Conservation (phyloP, 208 protist species). For the Hexamita inflata region DNA sequence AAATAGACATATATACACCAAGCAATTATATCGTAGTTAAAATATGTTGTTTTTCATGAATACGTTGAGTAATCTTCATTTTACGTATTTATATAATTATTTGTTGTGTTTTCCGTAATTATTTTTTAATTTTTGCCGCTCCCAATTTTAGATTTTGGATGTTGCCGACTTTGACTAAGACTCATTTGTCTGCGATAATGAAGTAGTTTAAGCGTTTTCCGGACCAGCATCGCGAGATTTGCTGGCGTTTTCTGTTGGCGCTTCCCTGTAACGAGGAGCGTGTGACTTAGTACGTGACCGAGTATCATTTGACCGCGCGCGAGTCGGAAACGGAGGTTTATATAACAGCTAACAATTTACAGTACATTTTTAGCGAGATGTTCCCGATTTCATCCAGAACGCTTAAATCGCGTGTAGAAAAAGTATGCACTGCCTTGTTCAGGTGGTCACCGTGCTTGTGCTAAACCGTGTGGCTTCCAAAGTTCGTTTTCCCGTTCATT, state of each 20-base stretch:
- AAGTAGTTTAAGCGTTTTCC: too few relatives aligned
- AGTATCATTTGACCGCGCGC: not conserved
- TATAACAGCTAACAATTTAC: not conserved
- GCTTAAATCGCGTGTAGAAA: not conserved
- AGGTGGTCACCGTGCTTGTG: not conserved
- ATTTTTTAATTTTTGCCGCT: too few relatives aligned
- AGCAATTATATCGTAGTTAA: too few relatives aligned
- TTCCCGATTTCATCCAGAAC: not conserved
- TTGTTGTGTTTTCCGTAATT: too few relatives aligned
- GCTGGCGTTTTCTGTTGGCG: constrained; percentile 9
- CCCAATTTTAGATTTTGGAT: too few relatives aligned
- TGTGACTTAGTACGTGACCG: not conserved
- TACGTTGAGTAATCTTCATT: too few relatives aligned
- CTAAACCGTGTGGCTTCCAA: not conserved
- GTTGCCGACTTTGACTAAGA: too few relatives aligned
- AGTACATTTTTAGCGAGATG: not conserved
- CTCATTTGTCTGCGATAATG: too few relatives aligned
- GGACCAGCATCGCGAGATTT: not conserved
- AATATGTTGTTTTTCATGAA: too few relatives aligned
- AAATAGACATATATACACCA: too few relatives aligned
- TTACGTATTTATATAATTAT: too few relatives aligned
- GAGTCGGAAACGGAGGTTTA: not conserved
- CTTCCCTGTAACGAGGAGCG: not conserved
- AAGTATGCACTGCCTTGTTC: not conserved
- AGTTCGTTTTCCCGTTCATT: constrained; percentile 21